A percentile compares a stretch with the other conserved stretches of the same genome.
phyloP scores from a whole-genome alignment of 352 stramenopile genomes.

The Globisporangium heterothallicum region DNA sequence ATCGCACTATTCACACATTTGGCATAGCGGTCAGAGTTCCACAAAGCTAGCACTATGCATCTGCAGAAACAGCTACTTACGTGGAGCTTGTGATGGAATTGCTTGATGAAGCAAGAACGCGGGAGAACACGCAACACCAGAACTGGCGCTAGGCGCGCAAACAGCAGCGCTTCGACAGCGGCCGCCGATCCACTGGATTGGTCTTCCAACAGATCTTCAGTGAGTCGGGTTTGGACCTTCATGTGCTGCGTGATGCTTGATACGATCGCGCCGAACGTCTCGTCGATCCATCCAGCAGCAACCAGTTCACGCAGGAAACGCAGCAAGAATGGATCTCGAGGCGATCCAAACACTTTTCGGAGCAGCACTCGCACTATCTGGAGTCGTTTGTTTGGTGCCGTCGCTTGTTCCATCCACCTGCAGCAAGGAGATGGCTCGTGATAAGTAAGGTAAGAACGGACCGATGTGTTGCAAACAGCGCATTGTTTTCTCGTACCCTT shows the following conservation, averaged over 20 bases:
- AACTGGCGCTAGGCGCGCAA: conserved; percentile 51
- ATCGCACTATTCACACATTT: conserved; percentile 10
- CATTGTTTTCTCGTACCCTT: conserved; percentile 14
- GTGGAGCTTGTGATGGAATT: conserved; percentile 4
- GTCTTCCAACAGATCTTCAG: conserved; percentile 41
- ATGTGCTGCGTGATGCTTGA: conserved; percentile 25
- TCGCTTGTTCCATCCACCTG: conserved; percentile 30
- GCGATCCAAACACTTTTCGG: conserved; percentile 36
- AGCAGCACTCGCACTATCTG: conserved; percentile 25
- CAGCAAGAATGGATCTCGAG: conserved; percentile 34
- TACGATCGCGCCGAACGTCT: conserved; percentile 18
- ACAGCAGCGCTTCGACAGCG: conserved; percentile 45
- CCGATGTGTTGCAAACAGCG: neutral
- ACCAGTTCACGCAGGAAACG: conserved; percentile 40
- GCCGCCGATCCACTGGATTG: conserved; percentile 22
- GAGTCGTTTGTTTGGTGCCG: conserved; percentile 6
- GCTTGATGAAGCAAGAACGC: conserved; percentile 15
- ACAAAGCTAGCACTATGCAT: too few species aligned
- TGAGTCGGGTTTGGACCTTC: conserved; percentile 39
- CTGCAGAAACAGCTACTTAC: conserved; percentile 15
- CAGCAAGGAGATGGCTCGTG: neutral
- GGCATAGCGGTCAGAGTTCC: conserved; percentile 3
- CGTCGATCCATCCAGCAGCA: conserved; percentile 24
- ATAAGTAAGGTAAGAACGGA: too few species aligned
- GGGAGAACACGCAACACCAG: conserved; percentile 62